Base-by-base conservation (phyloP, 2,329 filamentous ascomycete genomes). In the Purpureocillium lavendulum region DNA sequence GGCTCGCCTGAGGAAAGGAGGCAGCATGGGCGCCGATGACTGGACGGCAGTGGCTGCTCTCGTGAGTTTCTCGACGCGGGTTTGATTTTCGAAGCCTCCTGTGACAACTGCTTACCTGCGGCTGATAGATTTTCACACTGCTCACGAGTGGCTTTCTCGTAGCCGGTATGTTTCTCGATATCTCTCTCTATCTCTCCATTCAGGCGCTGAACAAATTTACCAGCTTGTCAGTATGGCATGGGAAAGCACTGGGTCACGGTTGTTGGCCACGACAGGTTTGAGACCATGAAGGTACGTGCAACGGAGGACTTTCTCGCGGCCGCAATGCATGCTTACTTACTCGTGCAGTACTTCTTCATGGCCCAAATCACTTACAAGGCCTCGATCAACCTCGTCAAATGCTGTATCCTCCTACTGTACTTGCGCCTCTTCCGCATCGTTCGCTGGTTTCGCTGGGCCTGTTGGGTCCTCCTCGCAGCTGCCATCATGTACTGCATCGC, bases 401-500 rank as follows among this genome's bases (percentile, higher is more conserved):
- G 53, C 35, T 59, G 54, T 24, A 56, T 61, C 26, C 46, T 62
- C 28, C 45, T 61, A 6, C 49, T 60, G 1, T 62, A 61, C 44
- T 49, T 54, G 9, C 53, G 52, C 11, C 58, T 61, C 12, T 60
- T 62, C 44, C 29, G 37, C 35, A 51, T 49, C 40, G 41, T 58
- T 21, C 49, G 52, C 14, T 52, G 49, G 32, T 51, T 53, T 35
- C 52, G 52, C 14, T 54, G 47, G 35, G 37, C 51, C 4, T 49
- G 49, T 9, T 56, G 49, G 45, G 45, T 46, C 11, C 37, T 57
- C 13, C 45, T 54, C 16, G 42, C 40, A 16, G 45, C 43, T 33
- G 48, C 60, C 18, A 45, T 47, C 28, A 28, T 51, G n/a, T 52
- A 55, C 31, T 47, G 48, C 37, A 30, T 55, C 31, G 51, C 51